A percentile compares a stretch with the other conserved stretches of the same genome.
These are phyloP conservation scores for Pestalotiopsis sp. DNA, from an alignment of 2,329 filamentous ascomycete genomes.

Conservation along the genomic window DNA sequence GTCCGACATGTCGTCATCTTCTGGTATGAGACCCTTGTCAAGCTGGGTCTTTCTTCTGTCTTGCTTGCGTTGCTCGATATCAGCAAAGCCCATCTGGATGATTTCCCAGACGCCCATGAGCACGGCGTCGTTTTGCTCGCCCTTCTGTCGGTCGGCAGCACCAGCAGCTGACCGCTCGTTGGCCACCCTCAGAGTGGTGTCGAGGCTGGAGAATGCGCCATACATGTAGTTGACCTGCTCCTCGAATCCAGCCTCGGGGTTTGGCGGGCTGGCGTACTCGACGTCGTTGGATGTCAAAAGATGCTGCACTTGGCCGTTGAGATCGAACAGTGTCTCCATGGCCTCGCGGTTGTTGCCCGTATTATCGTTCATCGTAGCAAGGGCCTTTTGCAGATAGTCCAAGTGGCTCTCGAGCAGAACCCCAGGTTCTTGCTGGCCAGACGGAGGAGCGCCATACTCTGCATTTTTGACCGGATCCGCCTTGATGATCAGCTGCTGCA, in stretches of 20 bases:
- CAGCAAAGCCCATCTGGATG: conserved; percentile 57
- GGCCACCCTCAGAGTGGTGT: conserved; percentile 43
- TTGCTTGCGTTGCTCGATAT: conserved; percentile 55
- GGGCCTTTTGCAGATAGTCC: conserved; percentile 69
- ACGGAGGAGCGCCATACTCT: conserved; percentile 47
- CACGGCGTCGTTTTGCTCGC: conserved; percentile 58
- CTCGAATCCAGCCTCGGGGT: conserved; percentile 58
- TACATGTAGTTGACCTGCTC: conserved; percentile 72
- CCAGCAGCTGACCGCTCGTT: conserved; percentile 32
- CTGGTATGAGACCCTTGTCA: conserved; percentile 60
- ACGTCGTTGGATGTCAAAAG: conserved; percentile 51
- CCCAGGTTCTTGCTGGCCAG: conserved; percentile 42
- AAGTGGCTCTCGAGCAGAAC: conserved; percentile 60
- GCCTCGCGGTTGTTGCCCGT: conserved; percentile 48
- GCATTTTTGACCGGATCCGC: conserved; percentile 59
- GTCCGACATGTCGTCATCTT: conserved; percentile 64
- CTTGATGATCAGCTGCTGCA: conserved; percentile 68
- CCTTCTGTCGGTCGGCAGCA: conserved; percentile 39
- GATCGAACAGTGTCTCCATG: conserved; percentile 57
- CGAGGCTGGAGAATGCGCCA: conserved; percentile 55
- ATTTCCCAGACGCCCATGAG: conserved; percentile 60
- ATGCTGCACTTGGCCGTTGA: conserved; percentile 67
- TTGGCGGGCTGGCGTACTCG: conserved; percentile 59
- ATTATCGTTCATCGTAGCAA: conserved; percentile 62
- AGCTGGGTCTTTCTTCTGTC: conserved; percentile 54